A percentile compares a stretch with the other conserved stretches of the same genome.
These are phyloP conservation scores for Singerocomus rubriflavus DNA, from an alignment of 1,284 basidiomycete genomes.

Conservation along the genomic window DNA sequence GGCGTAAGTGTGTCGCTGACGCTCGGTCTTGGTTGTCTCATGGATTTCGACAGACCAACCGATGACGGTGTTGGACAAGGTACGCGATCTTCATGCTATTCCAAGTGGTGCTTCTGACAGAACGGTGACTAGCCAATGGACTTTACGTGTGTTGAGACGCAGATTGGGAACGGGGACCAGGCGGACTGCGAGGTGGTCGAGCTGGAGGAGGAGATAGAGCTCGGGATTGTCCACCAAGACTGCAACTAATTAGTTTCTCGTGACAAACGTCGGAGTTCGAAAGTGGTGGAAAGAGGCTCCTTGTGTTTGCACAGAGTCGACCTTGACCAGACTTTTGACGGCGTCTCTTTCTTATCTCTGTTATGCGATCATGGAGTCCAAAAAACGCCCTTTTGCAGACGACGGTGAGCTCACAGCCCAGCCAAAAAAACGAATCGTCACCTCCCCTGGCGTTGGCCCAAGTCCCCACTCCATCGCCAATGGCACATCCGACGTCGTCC, in stretches of 20 bases:
- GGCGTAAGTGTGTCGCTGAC: constrained; percentile 64
- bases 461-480: constrained; percentile 53
- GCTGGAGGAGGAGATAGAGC: constrained; percentile 39
- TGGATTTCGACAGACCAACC: constrained; percentile 65
- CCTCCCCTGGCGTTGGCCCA: constrained; percentile 45
- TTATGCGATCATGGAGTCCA: constrained; percentile 50
- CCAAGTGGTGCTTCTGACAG: neutral
- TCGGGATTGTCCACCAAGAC: constrained; percentile 26
- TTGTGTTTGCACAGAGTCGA: constrained; percentile 8
- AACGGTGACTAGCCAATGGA: constrained; percentile 58
- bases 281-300: constrained; percentile 10
- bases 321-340: neutral
- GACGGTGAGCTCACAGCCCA: constrained; percentile 46
- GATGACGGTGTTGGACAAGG: constrained; percentile 75
- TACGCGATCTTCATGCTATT: constrained; percentile 31
- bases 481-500: constrained; percentile 38
- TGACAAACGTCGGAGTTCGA: constrained; percentile 24
- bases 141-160: constrained; percentile 81
- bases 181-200: constrained; percentile 78
- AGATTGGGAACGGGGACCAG: constrained; percentile 69
- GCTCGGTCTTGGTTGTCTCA: neutral
- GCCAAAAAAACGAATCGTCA: constrained; percentile 66
- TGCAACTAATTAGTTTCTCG: neutral
- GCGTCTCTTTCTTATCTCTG: constrained; percentile 14
- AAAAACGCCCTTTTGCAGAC: constrained; percentile 59